Base-by-base conservation (phyloP, 2,329 filamentous ascomycete species). In the Harringtonia aguacate region DNA sequence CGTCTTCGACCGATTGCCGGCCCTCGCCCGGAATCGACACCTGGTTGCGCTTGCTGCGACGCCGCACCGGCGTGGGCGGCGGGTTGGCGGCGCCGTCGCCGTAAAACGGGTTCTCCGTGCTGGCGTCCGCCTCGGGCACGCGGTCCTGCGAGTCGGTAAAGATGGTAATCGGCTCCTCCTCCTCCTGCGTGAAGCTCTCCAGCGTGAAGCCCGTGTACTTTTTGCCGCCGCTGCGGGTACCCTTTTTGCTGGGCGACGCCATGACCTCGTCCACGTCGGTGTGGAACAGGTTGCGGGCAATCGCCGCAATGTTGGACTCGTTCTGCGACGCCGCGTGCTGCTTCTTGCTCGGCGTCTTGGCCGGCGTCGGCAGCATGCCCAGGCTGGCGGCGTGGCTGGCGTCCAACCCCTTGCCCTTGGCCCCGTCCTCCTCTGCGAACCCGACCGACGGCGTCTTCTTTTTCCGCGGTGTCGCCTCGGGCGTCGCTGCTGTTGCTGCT, bases 111-210 rank as follows among this genome's bases (percentile, higher is more conserved):
- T 90, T 92, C 22, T 81, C 78, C 8, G 68, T 63, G 51, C 71
- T 78, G n/a, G 64, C 58, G 53, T 87, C 84, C 35, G 77, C 65
- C 50, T 79, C 73, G 18, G 86, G 86, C 35, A 88, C 62, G 44
- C 81, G 79, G 52, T 94, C 88, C 50, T 87, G 81, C 1, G 84
- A 78, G 59, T 92, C 85, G 34, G 82, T 88, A 57, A 79, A 90
- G 55, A 90, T 86, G 50, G 75, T 61, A 52, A 89, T 84, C n/a
- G 69, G 60, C 35, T 71, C 66, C 35, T 77, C 70, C 8, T 70
- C 63, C n/a, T 74, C 70, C 41, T 78, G 70, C 21, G 62, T 65
- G 56, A 82, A 80, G 61, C 75, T 80, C 49, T 75, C 72, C 50
- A 80, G 55, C 12, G 69, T 65, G 36, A 72, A 61, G 41, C 72